These are phyloP conservation scores for Hirschioporus abietinus DNA, from an alignment of 768 basidiomycete genomes.

Conservation along the genomic window DNA sequence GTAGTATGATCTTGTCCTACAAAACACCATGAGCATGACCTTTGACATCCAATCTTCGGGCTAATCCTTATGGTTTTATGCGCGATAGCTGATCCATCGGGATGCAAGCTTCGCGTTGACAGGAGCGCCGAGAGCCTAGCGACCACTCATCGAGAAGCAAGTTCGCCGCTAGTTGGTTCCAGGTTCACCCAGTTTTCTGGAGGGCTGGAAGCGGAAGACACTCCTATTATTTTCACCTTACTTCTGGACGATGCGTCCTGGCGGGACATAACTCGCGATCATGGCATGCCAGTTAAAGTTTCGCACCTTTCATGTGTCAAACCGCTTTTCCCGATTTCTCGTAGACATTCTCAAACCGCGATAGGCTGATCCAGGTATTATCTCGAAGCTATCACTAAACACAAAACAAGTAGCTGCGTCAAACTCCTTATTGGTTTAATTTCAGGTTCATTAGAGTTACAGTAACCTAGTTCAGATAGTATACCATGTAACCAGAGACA, in stretches of 20 bases:
- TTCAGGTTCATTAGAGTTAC: too few relatives aligned
- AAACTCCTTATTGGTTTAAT: constrained; percentile 25
- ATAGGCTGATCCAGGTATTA: background rate
- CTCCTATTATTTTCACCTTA: constrained; percentile 23
- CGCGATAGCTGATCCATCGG: too few relatives aligned
- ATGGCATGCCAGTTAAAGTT: constrained; percentile 68
- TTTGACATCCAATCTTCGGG: too few relatives aligned
- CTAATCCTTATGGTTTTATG: too few relatives aligned
- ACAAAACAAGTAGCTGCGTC: constrained; percentile 17
- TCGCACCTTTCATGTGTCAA: constrained; percentile 45
- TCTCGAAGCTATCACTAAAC: constrained; percentile 20
- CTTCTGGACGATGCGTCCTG: constrained; percentile 39
- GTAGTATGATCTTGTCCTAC: too few relatives aligned
- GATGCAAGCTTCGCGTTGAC: too few relatives aligned
- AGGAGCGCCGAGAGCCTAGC: too few relatives aligned
- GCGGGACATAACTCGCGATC: constrained; percentile 55
- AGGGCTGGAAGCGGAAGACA: constrained; percentile 3
- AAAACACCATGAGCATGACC: too few relatives aligned
- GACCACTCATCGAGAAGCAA: too few relatives aligned
- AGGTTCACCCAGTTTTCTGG: constrained; percentile 32
- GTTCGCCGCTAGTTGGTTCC: constrained; percentile 40
- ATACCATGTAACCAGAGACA: too few relatives aligned
- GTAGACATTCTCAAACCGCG: constrained; percentile 34
- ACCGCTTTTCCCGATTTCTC: constrained; percentile 38
- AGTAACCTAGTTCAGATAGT: too few relatives aligned